phyloP scores from a whole-genome alignment of 2,329 filamentous ascomycete genomes.

The Scedosporium boydii region DNA sequence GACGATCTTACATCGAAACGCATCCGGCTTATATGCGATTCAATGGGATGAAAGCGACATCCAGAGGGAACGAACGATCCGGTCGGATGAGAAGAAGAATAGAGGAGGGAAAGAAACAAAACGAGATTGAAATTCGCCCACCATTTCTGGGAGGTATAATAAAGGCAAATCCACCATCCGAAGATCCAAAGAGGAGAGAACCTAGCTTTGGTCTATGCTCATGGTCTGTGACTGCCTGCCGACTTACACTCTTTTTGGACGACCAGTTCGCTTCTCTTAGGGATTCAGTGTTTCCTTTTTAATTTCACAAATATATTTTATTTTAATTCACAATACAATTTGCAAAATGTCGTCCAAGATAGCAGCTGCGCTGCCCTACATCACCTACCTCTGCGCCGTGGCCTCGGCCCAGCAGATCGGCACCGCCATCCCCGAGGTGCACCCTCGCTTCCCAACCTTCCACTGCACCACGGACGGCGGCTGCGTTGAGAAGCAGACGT shows the following conservation, averaged over 20 bases:
- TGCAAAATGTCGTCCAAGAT: background rate
- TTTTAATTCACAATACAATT: background rate
- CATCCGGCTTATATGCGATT: background rate
- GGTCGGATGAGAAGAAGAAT: background rate
- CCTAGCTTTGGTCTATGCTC: background rate
- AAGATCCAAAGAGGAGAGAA: background rate
- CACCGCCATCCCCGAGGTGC: conserved; percentile 34
- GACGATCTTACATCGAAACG: conserved; percentile 3
- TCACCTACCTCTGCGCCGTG: background rate
- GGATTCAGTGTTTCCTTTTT: background rate
- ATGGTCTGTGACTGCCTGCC: background rate
- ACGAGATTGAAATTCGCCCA: background rate
- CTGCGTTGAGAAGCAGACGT: conserved; percentile 38
- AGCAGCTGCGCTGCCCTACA: conserved; percentile 4
- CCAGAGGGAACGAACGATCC: background rate
- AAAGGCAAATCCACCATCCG: background rate
- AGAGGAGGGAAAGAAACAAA: background rate
- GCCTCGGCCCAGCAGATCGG: conserved; percentile 39
- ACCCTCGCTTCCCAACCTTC: conserved; percentile 43
- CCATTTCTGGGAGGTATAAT: background rate
- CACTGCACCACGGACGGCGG: conserved; percentile 38
- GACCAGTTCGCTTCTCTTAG: background rate
- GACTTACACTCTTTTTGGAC: background rate
- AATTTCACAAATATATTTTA: background rate
- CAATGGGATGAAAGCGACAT: background rate